phyloP scores from a whole-genome alignment of 208 protist species.

The Leptomonas pyrrhocoris region DNA sequence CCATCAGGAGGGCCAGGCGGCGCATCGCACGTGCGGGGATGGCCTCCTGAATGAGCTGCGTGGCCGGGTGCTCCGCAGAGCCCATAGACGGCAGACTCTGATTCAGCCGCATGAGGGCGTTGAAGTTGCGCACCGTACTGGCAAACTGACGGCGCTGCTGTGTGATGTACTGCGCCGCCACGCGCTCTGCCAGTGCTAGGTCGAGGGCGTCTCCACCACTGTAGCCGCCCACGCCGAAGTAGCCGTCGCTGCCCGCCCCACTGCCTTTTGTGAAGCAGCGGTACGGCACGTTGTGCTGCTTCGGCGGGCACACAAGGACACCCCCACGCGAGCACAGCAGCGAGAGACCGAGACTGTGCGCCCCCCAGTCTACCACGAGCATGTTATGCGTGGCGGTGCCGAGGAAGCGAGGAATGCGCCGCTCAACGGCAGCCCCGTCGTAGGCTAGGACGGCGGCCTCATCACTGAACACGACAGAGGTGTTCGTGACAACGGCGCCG shows the following conservation, averaged over 20 bases:
- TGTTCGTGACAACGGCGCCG: slow-evolving; percentile 44
- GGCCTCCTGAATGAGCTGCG: slow-evolving; percentile 44
- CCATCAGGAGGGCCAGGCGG: slow-evolving; percentile 60
- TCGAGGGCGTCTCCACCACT: slow-evolving; percentile 76
- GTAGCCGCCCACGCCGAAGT: slow-evolving; percentile 23
- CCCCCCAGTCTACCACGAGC: slow-evolving; percentile 86
- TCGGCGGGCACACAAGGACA: slow-evolving; percentile 38
- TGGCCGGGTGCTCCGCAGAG: slow-evolving; percentile 28
- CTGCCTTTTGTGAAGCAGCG: slow-evolving; percentile 37
- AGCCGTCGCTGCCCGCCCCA: slow-evolving; percentile 14
- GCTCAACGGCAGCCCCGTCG: slow-evolving; percentile 42
- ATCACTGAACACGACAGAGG: slow-evolving; percentile 74
- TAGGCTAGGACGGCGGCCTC: slow-evolving; percentile 68
- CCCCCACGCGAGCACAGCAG: slow-evolving; percentile 59
- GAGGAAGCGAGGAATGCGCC: slow-evolving; percentile 30
- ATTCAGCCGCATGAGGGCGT: slow-evolving; percentile 31
- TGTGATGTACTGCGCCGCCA: slow-evolving; percentile 74
- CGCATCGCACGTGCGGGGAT: slow-evolving; percentile 80
- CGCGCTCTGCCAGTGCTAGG: slow-evolving; percentile 64
- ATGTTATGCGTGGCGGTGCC: slow-evolving; percentile 40
- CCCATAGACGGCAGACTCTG: slow-evolving; percentile 26
- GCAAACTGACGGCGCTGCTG: slow-evolving; percentile 69
- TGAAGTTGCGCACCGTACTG: slow-evolving; percentile 41
- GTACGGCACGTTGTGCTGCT: slow-evolving; percentile 34
- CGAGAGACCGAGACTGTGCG: slow-evolving; percentile 63